phyloP scores from a whole-genome alignment of 768 basidiomycete species.

The Mycena polygramma region DNA sequence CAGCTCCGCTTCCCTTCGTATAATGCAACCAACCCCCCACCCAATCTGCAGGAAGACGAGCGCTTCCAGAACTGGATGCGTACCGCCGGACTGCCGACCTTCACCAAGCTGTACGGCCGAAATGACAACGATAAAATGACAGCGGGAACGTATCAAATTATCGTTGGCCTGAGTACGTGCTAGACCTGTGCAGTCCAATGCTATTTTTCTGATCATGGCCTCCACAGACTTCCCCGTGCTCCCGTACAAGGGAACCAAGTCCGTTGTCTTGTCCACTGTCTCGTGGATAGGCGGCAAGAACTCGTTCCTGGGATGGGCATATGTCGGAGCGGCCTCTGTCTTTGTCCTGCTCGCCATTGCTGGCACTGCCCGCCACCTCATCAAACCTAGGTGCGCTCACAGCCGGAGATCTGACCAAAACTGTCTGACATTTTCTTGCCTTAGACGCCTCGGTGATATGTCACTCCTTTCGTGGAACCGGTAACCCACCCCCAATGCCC shows the following conservation, averaged over 20 bases:
- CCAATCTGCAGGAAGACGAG: conserved; percentile 82
- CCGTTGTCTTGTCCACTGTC: conserved; percentile 95
- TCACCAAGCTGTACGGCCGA: conserved; percentile 93
- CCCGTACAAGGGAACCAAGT: conserved; percentile 94
- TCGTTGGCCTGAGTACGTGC: conserved; percentile 84
- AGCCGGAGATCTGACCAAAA: conserved; percentile 2
- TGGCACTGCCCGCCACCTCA: conserved; percentile 91
- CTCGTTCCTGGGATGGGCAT: conserved; percentile 98
- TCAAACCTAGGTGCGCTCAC: conserved; percentile 84
- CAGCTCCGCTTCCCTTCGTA: conserved; percentile 78
- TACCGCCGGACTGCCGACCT: conserved; percentile 96
- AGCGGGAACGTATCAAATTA: conserved; percentile 82
- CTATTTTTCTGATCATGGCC: conserved; percentile 31
- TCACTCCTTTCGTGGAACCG: conserved; percentile 88
- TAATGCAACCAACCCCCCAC: conserved; percentile 70
- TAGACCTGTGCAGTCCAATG: conserved; percentile 18
- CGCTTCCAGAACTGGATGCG: conserved; percentile 99
- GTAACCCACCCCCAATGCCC: conserved; percentile 41
- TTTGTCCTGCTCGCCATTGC: conserved; percentile 90
- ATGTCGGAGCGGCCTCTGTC: conserved; percentile 88
- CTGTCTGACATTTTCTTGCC: conserved; percentile 33
- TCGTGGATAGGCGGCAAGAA: conserved; percentile 99
- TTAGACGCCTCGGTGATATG: conserved; percentile 89
- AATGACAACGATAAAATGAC: conserved; percentile 84
- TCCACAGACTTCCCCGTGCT: conserved; percentile 91